Evolutionary conservation across 768 basidiomycete genomes (phyloP).

Genomic region (Lactarius psammicola): DNA sequence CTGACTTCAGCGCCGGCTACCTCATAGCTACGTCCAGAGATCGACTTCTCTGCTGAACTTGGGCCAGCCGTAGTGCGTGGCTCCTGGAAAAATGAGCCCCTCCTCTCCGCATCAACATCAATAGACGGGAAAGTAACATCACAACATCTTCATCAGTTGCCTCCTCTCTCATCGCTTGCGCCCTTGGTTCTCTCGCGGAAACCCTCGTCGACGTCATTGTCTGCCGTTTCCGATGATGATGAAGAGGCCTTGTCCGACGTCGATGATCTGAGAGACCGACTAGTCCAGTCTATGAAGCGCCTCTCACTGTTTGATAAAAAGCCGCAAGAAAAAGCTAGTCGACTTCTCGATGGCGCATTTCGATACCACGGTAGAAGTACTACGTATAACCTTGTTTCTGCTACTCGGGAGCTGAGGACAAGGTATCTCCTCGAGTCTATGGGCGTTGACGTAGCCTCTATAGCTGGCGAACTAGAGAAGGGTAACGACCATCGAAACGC

Average conservation of each 20-base stretch:
- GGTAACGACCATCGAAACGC: background rate
- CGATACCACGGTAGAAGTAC: constrained; percentile 29
- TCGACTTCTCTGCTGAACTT: constrained; percentile 59
- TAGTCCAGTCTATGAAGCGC: constrained; percentile 21
- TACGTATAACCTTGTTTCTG: constrained; percentile 15
- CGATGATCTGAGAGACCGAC: constrained; percentile 3
- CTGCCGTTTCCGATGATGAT: background rate
- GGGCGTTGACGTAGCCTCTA: constrained; percentile 8
- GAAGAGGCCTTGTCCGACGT: constrained; percentile 2
- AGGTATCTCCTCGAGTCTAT: constrained; percentile 16
- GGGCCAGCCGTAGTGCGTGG: constrained; percentile 61
- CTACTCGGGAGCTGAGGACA: constrained; percentile 13
- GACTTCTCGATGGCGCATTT: constrained; percentile 18
- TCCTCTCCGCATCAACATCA: background rate
- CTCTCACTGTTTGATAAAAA: constrained; percentile 21
- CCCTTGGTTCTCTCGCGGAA: constrained; percentile 12
- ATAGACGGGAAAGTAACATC: constrained; percentile 4
- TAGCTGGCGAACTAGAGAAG: constrained; percentile 6
- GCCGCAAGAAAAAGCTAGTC: constrained; percentile 22
- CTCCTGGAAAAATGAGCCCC: constrained; percentile 53
- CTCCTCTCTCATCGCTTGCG: constrained; percentile 13
- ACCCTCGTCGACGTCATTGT: constrained; percentile 6
- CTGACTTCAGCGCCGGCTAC: constrained; percentile 1
- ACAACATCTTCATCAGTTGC: background rate
- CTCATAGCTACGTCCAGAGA: constrained; percentile 57